Evolutionary conservation across 495 filamentous ascomycete genomes (phyloP), one percentile per base, ranked within the genome.

Genomic region (Arthonia radiata): DNA sequence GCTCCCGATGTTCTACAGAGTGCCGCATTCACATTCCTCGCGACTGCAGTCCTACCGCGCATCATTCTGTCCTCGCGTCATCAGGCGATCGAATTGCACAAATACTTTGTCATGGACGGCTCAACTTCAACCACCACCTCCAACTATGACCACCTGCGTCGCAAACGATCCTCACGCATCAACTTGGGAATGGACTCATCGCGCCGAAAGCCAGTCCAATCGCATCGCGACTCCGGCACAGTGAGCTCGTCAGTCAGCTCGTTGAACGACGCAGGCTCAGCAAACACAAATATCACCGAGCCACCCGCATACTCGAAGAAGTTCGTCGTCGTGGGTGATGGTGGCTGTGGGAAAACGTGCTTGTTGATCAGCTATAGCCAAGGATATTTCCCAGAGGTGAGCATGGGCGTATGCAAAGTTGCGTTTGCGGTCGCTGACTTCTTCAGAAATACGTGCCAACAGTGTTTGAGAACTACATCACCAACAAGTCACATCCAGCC

Each of bases 381-480:
- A 57, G 86, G 86, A 8, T 86, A 89, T 48, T 97, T 97, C 46
- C 86, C 86, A 48, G 89, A 97, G 74, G 86, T 92, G 57, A 19
- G 57, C 4, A 9, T 8, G 15, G 9, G 15, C 7, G 7, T 15
- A 23, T 27, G 31, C 6, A 10, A 7, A 26, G 14, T 8, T n/a
- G 7, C 9, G 14, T 13, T 34, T 28, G 17, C 26, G 39, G 36
- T n/a, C 19, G 28, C 34, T 39, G 28, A 40, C 14, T 25, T 12
- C 17, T n/a, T 13, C 34, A 97, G 86, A 97, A 93, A 93, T 97
- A 97, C 43, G 83, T 97, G 26, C 86, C 86, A 2, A 97, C 86
- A 0, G 86, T 97, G 33, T 97, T 97, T 45, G 86, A 97, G 43
- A 97, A 97, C 54, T 97, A 97, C 60, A 94, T 94, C 52, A 91